Evolutionary conservation across 805 yeast species (phyloP), one percentile per base, ranked within the genome.

Genomic region (Starmerella stellata): DNA sequence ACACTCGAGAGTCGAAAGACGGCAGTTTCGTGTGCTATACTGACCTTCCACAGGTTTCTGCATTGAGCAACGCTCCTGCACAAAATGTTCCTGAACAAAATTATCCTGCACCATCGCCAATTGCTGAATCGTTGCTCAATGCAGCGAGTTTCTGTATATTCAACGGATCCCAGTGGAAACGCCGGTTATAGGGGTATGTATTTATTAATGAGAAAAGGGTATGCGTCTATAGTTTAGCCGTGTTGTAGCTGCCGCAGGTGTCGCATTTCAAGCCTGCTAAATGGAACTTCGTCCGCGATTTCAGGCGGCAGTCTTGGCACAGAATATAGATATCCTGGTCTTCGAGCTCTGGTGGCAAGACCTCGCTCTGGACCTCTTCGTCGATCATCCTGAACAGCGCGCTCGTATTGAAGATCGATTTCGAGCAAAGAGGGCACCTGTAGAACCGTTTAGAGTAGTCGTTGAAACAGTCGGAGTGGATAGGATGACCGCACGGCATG

Each of bases 401-500:
- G 50, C 79, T 93, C 73, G 85, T 83, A 58, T 83, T 80, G 28
- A 78, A 65, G 37, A 87, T 72, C 0, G 94, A 77, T 48, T 78
- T 73, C 39, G 81, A 75, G 54, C 96, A 85, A 2, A 80, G 68
- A 1, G 96, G 96, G 56, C 96, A 85, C 55, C 81, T 80, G 64
- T 82, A 85, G 14, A 79, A 72, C 53, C 78, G 82, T 47, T 74
- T 69, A n/a, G 80, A 71, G 54, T 78, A 74, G 46, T 80, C 87
- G 44, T 75, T 75, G 55, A 74, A 83, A 56, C 96, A 85, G 21
- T 57, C 52, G 55, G 82, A 81, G 59, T 85, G 96, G 42, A 85
- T 85, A 29, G 93, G 80, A 58, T 85, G 96, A 2, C 95, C 95
- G 59, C 96, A 85, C 3, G 66, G 63, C 94, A 85, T 82, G 55